Conservation (phyloP, 2,329 filamentous ascomycete genomes). For the Ceratocystis variospora region DNA sequence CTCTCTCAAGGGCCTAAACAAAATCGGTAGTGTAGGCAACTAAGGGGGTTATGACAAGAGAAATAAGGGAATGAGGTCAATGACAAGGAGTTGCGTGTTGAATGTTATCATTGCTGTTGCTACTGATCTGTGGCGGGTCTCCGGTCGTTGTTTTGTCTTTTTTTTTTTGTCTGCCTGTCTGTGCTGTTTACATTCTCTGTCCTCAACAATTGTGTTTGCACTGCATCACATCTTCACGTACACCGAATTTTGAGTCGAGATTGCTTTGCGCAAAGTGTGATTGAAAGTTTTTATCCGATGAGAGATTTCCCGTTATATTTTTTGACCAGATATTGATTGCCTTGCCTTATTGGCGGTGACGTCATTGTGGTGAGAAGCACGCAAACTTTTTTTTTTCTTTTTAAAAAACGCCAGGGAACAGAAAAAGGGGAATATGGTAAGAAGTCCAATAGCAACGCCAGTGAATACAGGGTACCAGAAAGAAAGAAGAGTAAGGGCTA, state of each 20-base stretch:
- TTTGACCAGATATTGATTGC: not conserved
- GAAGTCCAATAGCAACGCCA: not conserved
- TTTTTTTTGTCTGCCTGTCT: not conserved
- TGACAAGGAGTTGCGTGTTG: not conserved
- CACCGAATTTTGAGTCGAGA: not conserved
- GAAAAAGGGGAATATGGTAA: not conserved
- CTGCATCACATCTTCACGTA: not conserved
- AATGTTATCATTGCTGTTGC: conserved; percentile 4
- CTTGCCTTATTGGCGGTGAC: not conserved
- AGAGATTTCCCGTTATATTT: too few species aligned
- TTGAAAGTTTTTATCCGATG: too few species aligned
- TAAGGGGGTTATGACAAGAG: not conserved
- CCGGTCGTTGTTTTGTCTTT: conserved; percentile 14
- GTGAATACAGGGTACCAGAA: not conserved
- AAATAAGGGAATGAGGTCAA: not conserved
- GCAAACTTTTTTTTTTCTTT: not conserved
- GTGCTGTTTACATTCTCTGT: conserved; percentile 4
- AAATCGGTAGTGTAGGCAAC: conserved; percentile 41
- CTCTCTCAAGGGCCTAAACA: conserved; percentile 87
- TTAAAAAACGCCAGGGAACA: too few species aligned
- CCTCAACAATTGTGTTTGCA: not conserved
- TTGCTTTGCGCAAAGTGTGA: not conserved
- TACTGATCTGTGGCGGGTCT: not conserved
- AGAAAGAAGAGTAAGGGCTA: not conserved
- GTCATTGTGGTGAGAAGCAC: not conserved